Conservation (phyloP, 306 rosid species). For the Pueraria montana region DNA sequence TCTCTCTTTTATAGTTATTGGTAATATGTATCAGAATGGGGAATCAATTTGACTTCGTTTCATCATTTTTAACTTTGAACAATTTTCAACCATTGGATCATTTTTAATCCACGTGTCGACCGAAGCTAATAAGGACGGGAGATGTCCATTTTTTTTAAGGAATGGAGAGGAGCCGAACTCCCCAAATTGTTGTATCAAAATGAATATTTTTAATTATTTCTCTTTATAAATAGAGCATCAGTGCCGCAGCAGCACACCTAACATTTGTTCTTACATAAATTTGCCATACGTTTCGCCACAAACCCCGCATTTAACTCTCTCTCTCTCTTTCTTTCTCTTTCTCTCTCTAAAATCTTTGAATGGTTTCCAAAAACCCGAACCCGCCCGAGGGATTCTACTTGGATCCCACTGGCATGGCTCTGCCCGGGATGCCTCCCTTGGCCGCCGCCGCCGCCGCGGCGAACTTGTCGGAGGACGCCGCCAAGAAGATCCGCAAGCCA, state of each 20-base stretch:
- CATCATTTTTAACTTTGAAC: no score
- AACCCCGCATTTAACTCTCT: neutral
- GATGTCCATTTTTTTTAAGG: no score
- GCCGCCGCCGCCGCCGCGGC: slow-evolving; percentile 48
- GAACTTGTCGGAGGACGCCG: slow-evolving; percentile 60
- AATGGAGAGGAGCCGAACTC: no score
- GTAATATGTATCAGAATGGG: no score
- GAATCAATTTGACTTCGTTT: no score
- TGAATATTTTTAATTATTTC: neutral
- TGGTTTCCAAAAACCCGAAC: slow-evolving; percentile 74
- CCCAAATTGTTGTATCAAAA: no score
- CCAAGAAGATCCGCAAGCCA: slow-evolving; percentile 83
- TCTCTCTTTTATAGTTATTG: no score
- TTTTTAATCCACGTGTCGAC: no score
- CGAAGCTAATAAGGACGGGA: no score
- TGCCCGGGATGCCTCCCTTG: slow-evolving; percentile 66
- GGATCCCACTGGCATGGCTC: slow-evolving; percentile 70
- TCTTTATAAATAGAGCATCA: neutral
- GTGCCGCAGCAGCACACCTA: neutral
- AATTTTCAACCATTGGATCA: no score
- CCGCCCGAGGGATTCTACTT: slow-evolving; percentile 70
- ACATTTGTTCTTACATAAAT: slow-evolving; percentile 3
- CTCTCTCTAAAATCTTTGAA: slow-evolving; percentile 9
- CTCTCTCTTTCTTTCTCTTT: neutral
- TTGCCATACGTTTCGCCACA: slow-evolving; percentile 1